Evolutionary conservation across 2,329 filamentous ascomycete species (phyloP), one percentile per base, ranked within the genome.

Genomic region (Daldinia eschscholtzii): DNA sequence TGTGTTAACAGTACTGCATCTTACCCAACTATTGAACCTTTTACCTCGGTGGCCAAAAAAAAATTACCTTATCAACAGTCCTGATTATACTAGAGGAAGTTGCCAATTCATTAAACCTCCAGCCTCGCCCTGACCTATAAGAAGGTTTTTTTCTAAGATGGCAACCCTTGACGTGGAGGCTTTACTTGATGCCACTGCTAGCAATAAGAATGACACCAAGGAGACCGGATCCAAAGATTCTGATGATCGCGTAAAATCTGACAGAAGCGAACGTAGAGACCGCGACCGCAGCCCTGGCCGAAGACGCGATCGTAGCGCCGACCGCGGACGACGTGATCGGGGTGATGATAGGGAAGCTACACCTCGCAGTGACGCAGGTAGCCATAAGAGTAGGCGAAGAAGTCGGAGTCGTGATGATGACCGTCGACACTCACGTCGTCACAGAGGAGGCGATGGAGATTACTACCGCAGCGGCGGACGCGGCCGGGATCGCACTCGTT

Each of bases 101-200:
- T 6, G 30, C 39, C 18, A n/a, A 65, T 55, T 55, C 33, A 33
- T 52, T 57, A 4, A 53, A 33, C 10, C 41, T 56, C 41, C 53
- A 35, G 18, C 20, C 60, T 61, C 28, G n/a, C 41, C 57, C 60
- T 48, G 46, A 55, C 53, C 68, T 63, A 46, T 46, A n/a, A 42
- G 20, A 67, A 55, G 56, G 52, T 64, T 18, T 39, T 39, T 15
- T 30, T 70, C 56, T 56, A 81, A 72, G 70, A 86, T 87, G 84
- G 80, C 83, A 59, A 83, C 80, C 64, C 79, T 86, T 74, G 93
- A 97, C 79, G 93, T 98, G 76, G 94, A 98, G 85, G 93, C 93
- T 73, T 88, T 98, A 72, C 89, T 98, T 74, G 94, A 97, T 81
- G 93, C 92, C 58, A 93, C 92, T 70, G 93, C 92, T 59, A 90